Conservation (phyloP, 805 yeast species). For the Monosporozyma aerobia region DNA sequence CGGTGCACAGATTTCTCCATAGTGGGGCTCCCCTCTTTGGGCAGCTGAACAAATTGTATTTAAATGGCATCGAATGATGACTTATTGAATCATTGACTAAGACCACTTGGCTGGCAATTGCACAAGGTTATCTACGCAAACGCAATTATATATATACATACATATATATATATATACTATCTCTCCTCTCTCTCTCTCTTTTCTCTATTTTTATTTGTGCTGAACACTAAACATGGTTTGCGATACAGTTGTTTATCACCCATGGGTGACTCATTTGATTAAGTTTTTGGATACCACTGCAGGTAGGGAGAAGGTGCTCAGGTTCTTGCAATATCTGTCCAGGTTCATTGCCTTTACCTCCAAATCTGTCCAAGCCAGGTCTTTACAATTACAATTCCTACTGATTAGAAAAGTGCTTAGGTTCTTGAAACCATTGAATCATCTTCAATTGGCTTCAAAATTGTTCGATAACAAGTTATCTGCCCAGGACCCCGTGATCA, state of each 20-base stretch:
- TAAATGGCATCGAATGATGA: neutral
- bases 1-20: neutral
- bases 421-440: constrained; percentile 70
- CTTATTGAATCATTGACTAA: no score
- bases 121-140: no score
- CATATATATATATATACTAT: neutral
- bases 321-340: constrained; percentile 68
- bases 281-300: constrained; percentile 56
- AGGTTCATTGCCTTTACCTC: constrained; percentile 56
- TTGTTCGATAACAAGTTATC: constrained; percentile 61
- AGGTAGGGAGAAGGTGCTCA: constrained; percentile 58
- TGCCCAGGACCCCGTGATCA: constrained; percentile 37
- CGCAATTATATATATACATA: no score
- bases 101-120: no score
- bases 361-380: constrained; percentile 38
- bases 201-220: no score
- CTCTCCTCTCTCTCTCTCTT: no score
- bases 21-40: neutral
- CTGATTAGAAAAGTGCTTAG: constrained; percentile 76
- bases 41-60: neutral
- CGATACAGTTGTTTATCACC: constrained; percentile 48
- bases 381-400: constrained; percentile 53
- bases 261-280: constrained; percentile 52
- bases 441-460: constrained; percentile 57
- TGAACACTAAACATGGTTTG: constrained; percentile 42